Base-by-base conservation (phyloP, 75 land plant species). In the Selaginella moellendorffii region DNA sequence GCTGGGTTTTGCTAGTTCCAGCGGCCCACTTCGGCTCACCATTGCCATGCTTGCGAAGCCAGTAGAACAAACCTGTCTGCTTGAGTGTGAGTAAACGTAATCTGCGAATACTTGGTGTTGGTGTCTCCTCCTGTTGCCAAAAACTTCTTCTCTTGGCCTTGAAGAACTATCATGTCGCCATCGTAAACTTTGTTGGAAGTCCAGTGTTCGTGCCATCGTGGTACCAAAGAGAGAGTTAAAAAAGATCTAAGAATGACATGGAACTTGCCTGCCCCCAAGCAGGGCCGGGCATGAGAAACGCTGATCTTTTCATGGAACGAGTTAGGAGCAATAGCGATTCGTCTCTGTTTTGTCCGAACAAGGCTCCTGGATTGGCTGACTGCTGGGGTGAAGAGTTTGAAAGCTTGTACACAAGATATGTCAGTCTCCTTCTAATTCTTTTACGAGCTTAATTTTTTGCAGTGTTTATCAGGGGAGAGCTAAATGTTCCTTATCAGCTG, bases 111-210 rank as follows among this genome's bases (percentile, higher is more conserved):
- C 54, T 88, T 70, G 17, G 78, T 61, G 69, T 88, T 92, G 18
- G 88, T 66, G 61, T 88, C 96, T 10, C 63, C 68, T 68, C 66
- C 75, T 65, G 29, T 52, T 14, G 66, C 76, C 18, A 81, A 77
- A 58, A 92, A 85, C 22, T 54, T 29, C 73, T 88, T 92, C 72
- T 92, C 98, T 72, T 92, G 98, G 0, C 98, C 98, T 62, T 92
- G 98, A 64, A 92, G 90, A 14, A 92, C 98, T 51, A 92, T 92
- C 98, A 92, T 92, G 64, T 92, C 98, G n/a, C 98, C 96, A 76
- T 92, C 98, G 69, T 92, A 92, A 14, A 92, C 96, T 63, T 80
- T 80, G 65, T 92, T 92, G 54, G 96, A 88, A 2, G 98, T 92
- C 98, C 98, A 92, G 54, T 92, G 98, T 69, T 92, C 98, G 54